Base-by-base conservation (phyloP, 2,329 filamentous ascomycete species). In the Cladosporium sp. region DNA sequence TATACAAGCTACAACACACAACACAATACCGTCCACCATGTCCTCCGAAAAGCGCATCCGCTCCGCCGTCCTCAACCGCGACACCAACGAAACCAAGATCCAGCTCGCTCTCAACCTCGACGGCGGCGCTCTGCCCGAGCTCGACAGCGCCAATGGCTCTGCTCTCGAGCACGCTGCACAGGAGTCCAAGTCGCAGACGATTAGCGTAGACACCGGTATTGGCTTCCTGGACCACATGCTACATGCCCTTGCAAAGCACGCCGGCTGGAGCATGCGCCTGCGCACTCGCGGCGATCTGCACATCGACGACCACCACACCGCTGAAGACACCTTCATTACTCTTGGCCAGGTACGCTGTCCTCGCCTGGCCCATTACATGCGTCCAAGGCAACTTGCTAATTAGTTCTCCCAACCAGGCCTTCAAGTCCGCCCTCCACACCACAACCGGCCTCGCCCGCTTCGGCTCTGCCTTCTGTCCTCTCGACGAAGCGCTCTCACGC, bases 141-240 rank as follows among this genome's bases (percentile, higher is more conserved):
- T 66, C 50, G 51, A 63, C 40, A 59, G 36, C 36, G 45, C 61
- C 51, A 69, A 79, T 62, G 88, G 90, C 72, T 85, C 88, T 25
- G 80, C 84, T 14, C 82, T 88, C 8, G 65, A 67, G 63, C 94
- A 99, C 73, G 93, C 94, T 30, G 87, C 88, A 1, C 93, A 99
- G 76, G 80, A 86, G 64, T 93, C 89, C 66, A 86, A 88, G 66
- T 89, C 87, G 42, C 94, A 97, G 76, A 86, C 85, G 61, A 97
- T 97, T 72, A 85, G 85, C 71, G 82, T 97, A 65, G 87, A 90
- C 81, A 96, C 93, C 0, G 94, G 94, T 64, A 96, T 99, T 74
- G 94, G 94, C 60, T 99, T 99, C 77, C 82, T 99, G 59, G 94
- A 99, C 78, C 94, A 99, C 80, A 97, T 99, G 93, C 83, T 97